phyloP scores from a whole-genome alignment of 441 rosid genomes.

The Corymbia calophylla region DNA sequence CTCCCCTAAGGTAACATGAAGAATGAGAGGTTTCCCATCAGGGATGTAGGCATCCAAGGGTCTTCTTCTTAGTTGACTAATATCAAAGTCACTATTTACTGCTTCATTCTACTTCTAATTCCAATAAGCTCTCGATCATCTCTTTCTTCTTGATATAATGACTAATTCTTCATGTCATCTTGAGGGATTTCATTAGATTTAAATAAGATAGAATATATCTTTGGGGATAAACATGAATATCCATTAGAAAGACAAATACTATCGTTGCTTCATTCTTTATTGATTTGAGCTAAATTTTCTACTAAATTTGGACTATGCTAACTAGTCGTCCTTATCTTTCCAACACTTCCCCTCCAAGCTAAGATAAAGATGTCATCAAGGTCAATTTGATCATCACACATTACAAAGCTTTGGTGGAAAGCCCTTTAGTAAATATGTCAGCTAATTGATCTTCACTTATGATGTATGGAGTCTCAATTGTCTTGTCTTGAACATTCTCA shows the following conservation, averaged over 20 bases:
- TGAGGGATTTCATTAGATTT: background rate
- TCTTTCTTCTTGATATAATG: background rate
- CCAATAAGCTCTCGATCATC: background rate
- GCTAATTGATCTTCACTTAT: background rate
- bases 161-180: background rate
- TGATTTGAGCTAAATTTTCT: background rate
- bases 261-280: too few relatives aligned
- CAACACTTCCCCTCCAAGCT: background rate
- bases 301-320: background rate
- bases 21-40: background rate
- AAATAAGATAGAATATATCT: background rate
- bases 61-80: background rate
- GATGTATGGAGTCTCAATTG: background rate
- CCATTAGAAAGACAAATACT: background rate
- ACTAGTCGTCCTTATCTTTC: background rate
- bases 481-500: background rate
- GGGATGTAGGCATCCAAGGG: background rate
- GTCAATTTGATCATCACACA: background rate
- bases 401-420: background rate
- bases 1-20: background rate
- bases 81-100: background rate
- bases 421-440: background rate
- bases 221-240: background rate
- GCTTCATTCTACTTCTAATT: background rate
- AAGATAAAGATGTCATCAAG: background rate